Percentiles rank a stretch among this genome's conserved stretches.
phyloP scores from a whole-genome alignment of 306 rosid genomes.

The Lathyrus tuberosus region DNA sequence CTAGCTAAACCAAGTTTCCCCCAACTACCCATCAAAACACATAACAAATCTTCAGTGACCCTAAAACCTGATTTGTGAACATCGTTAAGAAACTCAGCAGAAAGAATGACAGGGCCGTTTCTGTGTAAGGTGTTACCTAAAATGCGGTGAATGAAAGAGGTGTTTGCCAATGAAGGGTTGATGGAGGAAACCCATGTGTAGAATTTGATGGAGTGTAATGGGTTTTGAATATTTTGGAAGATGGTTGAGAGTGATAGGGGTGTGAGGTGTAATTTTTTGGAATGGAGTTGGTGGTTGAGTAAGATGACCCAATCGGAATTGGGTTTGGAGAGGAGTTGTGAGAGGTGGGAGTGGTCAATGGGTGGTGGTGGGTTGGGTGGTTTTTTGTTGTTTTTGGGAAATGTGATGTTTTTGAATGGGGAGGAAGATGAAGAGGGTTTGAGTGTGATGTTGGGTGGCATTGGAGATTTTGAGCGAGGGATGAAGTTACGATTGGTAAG shows the following conservation, averaged over 20 bases:
- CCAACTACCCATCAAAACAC: conserved; percentile 75
- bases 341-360: conserved; percentile 55
- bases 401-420: not conserved
- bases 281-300: conserved; percentile 58
- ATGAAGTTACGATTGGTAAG: too few species aligned
- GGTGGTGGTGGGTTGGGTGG: conserved; percentile 25
- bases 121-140: conserved; percentile 45
- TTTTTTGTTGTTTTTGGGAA: not conserved
- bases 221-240: conserved; percentile 68
- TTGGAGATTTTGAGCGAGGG: not conserved
- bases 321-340: conserved; percentile 55
- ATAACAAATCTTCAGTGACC: conserved; percentile 64
- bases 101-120: conserved; percentile 68
- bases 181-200: conserved; percentile 68
- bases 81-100: conserved; percentile 63
- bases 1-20: conserved; percentile 83
- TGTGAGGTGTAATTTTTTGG: conserved; percentile 46
- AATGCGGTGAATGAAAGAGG: conserved; percentile 52
- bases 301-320: conserved; percentile 78
- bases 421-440: not conserved
- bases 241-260: conserved; percentile 57
- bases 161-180: conserved; percentile 50
- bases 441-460: conserved; percentile 8
- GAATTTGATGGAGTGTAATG: conserved; percentile 58
- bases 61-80: conserved; percentile 54